Evolutionary conservation across 23 red algal species (phyloP).

Genomic region (Gracilaria caudata): DNA sequence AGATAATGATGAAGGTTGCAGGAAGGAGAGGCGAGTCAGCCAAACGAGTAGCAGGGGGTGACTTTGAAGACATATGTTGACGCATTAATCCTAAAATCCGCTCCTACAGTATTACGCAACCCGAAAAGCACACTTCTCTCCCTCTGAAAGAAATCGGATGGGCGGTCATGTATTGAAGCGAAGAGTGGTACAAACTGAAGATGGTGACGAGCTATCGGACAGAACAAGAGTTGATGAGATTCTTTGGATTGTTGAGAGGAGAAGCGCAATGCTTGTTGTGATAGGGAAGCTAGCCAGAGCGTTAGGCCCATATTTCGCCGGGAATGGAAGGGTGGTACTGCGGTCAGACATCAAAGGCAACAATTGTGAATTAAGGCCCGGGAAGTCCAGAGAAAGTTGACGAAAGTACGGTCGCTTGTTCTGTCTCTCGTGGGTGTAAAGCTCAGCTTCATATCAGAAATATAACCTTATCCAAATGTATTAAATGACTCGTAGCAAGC

Average conservation of each 20-base stretch:
- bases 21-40: slow-evolving; percentile 13
- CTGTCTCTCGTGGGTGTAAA: no score
- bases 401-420: no score
- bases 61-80: background rate
- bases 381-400: no score
- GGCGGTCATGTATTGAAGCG: background rate
- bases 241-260: background rate
- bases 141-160: background rate
- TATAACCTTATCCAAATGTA: no score
- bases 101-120: background rate
- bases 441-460: no score
- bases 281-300: background rate
- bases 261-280: background rate
- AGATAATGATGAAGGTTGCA: background rate
- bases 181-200: background rate
- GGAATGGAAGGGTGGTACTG: background rate
- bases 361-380: background rate
- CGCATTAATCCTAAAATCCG: background rate
- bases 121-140: background rate
- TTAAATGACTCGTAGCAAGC: no score
- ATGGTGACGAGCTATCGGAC: background rate
- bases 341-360: background rate
- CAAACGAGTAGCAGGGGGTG: background rate
- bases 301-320: background rate
- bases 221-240: background rate